phyloP scores from a whole-genome alignment of 176 grass and related monocot genomes.

The Triticum timopheevii region DNA sequence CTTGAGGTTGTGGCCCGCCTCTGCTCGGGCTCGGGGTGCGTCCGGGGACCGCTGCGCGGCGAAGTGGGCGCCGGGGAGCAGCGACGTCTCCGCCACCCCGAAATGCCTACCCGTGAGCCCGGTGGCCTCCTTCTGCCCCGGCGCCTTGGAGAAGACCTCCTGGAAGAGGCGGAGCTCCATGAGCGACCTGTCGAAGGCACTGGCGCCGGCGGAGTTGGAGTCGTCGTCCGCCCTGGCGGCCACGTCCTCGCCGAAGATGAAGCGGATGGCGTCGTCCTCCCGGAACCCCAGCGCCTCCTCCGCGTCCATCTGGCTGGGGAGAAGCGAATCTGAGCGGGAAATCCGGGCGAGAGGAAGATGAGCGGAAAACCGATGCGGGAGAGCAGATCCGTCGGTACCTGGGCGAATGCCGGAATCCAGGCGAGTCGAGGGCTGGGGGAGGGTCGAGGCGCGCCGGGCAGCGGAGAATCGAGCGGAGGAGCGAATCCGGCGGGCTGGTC shows the following conservation, averaged over 20 bases:
- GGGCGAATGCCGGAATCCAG: neutral
- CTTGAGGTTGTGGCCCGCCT: neutral
- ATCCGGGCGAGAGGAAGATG: neutral
- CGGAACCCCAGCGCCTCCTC: conserved; percentile 36
- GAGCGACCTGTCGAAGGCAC: conserved; percentile 57
- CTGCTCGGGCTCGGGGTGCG: too few relatives aligned
- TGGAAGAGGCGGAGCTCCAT: conserved; percentile 65
- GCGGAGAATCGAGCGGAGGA: neutral
- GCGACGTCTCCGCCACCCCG: conserved; percentile 24
- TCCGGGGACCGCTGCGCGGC: neutral
- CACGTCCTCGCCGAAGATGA: conserved; percentile 81
- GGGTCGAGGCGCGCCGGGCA: neutral
- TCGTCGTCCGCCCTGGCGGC: conserved; percentile 16
- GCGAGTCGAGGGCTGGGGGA: neutral
- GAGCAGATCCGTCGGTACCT: neutral
- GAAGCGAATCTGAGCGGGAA: neutral
- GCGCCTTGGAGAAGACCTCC: conserved; percentile 49
- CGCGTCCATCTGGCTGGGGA: neutral
- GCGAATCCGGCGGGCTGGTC: neutral
- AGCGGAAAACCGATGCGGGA: too few relatives aligned
- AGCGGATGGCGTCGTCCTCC: conserved; percentile 56
- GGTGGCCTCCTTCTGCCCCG: conserved; percentile 18
- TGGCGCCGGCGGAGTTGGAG: neutral
- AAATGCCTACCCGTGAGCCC: neutral
- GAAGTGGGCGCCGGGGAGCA: neutral